A percentile compares a stretch with the other conserved stretches of the same genome.
Conservation (phyloP, 2,329 filamentous ascomycete genomes). For the Penicillium freii region DNA sequence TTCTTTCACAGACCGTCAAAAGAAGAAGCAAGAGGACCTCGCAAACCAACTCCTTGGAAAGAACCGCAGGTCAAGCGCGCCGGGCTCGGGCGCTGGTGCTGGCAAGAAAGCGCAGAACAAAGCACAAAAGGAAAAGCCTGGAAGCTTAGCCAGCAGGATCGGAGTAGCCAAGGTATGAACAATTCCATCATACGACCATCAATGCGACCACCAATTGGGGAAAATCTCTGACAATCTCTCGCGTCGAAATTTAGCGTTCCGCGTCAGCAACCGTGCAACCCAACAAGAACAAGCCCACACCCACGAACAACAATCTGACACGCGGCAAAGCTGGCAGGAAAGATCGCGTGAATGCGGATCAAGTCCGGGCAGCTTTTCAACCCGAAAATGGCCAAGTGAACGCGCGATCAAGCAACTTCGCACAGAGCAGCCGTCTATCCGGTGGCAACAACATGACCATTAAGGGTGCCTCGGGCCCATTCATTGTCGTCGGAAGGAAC, state of each 20-base stretch:
- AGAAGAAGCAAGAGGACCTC: slow-evolving; percentile 56
- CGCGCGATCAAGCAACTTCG: slow-evolving; percentile 31
- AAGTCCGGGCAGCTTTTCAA: slow-evolving; percentile 33
- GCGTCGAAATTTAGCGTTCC: slow-evolving; percentile 33
- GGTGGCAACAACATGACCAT: slow-evolving; percentile 49
- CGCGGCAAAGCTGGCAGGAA: slow-evolving; percentile 30
- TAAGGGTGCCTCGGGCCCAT: slow-evolving; percentile 54
- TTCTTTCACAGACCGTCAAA: slow-evolving; percentile 47
- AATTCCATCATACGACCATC: not conserved
- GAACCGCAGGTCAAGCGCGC: slow-evolving; percentile 50
- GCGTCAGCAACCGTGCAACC: slow-evolving; percentile 41
- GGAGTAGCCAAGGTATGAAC: slow-evolving; percentile 55
- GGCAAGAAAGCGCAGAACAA: slow-evolving; percentile 27
- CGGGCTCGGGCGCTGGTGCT: slow-evolving; percentile 41
- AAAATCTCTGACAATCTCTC: not conserved
- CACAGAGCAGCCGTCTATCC: not conserved
- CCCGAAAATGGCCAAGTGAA: slow-evolving; percentile 31
- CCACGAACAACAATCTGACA: slow-evolving; percentile 23
- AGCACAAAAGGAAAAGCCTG: slow-evolving; percentile 45
- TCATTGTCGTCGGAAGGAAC: slow-evolving; percentile 60
- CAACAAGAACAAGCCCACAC: slow-evolving; percentile 41
- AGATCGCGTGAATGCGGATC: slow-evolving; percentile 36
- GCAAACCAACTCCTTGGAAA: slow-evolving; percentile 60
- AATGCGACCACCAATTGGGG: not conserved
- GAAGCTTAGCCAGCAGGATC: slow-evolving; percentile 58